Percentiles rank a stretch among this genome's conserved stretches.
phyloP scores from a whole-genome alignment of 2,329 filamentous ascomycete species.

The Bipolaris sorokiniana region DNA sequence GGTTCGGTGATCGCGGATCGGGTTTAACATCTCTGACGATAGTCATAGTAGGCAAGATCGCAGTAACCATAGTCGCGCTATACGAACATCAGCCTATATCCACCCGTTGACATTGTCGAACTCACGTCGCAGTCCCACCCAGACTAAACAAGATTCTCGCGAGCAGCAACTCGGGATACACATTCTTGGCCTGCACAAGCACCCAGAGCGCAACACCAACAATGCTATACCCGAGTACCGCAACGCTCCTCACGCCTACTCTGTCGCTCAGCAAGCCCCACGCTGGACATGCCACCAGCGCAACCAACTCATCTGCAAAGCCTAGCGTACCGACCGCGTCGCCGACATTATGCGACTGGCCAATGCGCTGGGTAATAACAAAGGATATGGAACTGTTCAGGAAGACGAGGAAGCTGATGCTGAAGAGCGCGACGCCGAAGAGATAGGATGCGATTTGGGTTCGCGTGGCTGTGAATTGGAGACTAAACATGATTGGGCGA shows the following conservation, averaged over 20 bases:
- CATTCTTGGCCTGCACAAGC: slow-evolving; percentile 83
- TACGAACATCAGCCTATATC: slow-evolving; percentile 19
- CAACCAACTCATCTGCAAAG: slow-evolving; percentile 83
- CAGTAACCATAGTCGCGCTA: slow-evolving; percentile 91
- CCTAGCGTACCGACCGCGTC: slow-evolving; percentile 84
- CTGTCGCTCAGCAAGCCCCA: slow-evolving; percentile 82
- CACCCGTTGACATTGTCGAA: slow-evolving; percentile 12
- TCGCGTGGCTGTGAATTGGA: slow-evolving; percentile 62
- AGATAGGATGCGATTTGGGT: slow-evolving; percentile 73
- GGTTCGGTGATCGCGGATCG: slow-evolving; percentile 36
- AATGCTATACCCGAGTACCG: slow-evolving; percentile 78
- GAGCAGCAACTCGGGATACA: slow-evolving; percentile 87
- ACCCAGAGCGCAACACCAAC: slow-evolving; percentile 78
- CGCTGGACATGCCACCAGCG: slow-evolving; percentile 76
- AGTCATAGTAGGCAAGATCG: slow-evolving; percentile 79
- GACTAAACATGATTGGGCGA: slow-evolving; percentile 42
- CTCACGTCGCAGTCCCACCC: slow-evolving; percentile 83
- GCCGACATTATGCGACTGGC: slow-evolving; percentile 73
- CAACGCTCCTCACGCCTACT: slow-evolving; percentile 69
- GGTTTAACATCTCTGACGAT: slow-evolving; percentile 33
- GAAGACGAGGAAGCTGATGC: slow-evolving; percentile 88
- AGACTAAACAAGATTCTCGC: slow-evolving; percentile 87
- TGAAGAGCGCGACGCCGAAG: slow-evolving; percentile 81
- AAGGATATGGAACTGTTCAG: slow-evolving; percentile 85
- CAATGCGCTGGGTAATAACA: slow-evolving; percentile 82